A percentile compares a stretch with the other conserved stretches of the same genome.
Evolutionary conservation across 2,329 filamentous ascomycete genomes (phyloP).

Genomic region (Ilyonectria robusta): DNA sequence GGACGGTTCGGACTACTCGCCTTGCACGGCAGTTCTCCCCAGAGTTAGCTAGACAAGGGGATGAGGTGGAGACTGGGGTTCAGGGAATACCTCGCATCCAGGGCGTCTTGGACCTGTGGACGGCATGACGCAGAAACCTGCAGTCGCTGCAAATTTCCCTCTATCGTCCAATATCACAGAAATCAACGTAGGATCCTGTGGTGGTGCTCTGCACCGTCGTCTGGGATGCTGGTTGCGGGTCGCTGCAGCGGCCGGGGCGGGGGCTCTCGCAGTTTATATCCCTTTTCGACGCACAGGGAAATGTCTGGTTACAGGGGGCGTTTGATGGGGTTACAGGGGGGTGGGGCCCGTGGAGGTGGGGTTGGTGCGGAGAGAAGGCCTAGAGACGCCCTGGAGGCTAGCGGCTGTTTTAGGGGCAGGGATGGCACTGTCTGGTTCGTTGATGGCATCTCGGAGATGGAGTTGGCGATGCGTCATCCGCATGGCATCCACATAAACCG

Average conservation of each 20-base stretch:
- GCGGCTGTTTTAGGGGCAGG: background rate
- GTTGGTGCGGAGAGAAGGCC: conserved; percentile 31
- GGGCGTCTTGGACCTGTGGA: conserved; percentile 33
- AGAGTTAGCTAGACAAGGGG: background rate
- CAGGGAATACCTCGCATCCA: conserved; percentile 33
- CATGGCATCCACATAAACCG: background rate
- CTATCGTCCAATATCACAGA: background rate
- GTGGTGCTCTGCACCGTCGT: background rate
- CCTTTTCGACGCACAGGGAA: conserved; percentile 37
- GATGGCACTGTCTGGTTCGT: conserved; percentile 19
- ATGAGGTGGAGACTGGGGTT: too few relatives aligned
- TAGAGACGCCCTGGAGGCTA: background rate
- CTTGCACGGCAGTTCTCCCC: conserved; percentile 39
- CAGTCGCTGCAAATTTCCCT: background rate
- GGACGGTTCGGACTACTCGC: conserved; percentile 22
- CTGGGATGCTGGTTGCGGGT: conserved; percentile 11
- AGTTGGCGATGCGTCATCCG: background rate
- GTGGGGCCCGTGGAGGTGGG: background rate
- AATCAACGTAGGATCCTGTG: background rate
- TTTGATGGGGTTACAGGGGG: conserved; percentile 8
- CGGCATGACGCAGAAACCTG: conserved; percentile 26
- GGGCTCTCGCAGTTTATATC: conserved; percentile 37
- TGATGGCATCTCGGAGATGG: background rate
- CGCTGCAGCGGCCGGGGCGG: conserved; percentile 10
- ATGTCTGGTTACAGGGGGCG: conserved; percentile 20